These are phyloP conservation scores for Tulasnella sp. DNA, from an alignment of 768 basidiomycete species.

Conservation along the genomic window DNA sequence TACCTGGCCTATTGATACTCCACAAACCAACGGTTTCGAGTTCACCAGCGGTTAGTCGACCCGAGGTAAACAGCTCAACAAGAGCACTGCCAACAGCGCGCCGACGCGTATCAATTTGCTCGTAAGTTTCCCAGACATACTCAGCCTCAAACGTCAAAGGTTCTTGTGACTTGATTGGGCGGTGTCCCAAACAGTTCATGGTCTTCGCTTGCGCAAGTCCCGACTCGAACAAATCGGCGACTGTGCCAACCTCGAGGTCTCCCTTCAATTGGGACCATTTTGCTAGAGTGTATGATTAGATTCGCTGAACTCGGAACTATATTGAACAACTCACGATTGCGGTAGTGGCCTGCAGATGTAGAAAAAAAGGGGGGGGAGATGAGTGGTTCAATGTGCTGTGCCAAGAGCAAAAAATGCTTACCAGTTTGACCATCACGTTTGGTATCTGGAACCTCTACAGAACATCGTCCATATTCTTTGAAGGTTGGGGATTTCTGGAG, in stretches of 20 bases:
- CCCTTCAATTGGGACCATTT: constrained; percentile 15
- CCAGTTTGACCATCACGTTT: constrained; percentile 16
- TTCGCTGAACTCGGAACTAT: neutral
- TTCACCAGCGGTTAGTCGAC: constrained; percentile 37
- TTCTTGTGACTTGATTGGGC: constrained; percentile 47
- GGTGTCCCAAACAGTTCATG: constrained; percentile 49
- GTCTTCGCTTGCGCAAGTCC: constrained; percentile 44
- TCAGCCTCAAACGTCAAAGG: constrained; percentile 56
- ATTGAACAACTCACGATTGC: constrained; percentile 2
- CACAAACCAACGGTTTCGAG: constrained; percentile 70
- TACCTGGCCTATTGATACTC: constrained; percentile 71
- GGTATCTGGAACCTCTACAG: constrained; percentile 14
- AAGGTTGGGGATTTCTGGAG: too few relatives aligned
- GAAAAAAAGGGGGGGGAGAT: neutral
- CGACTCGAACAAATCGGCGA: constrained; percentile 46
- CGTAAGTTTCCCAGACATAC: constrained; percentile 69
- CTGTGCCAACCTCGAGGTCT: constrained; percentile 17
- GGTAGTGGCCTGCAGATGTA: constrained; percentile 9
- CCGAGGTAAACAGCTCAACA: constrained; percentile 48
- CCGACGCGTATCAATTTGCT: constrained; percentile 54
- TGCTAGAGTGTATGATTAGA: neutral
- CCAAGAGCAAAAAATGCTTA: neutral
- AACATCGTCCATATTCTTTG: neutral
- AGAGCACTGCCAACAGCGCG: constrained; percentile 68
- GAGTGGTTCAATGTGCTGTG: neutral